Base-by-base conservation (phyloP, 768 basidiomycete genomes). In the Mycena galericulata region DNA sequence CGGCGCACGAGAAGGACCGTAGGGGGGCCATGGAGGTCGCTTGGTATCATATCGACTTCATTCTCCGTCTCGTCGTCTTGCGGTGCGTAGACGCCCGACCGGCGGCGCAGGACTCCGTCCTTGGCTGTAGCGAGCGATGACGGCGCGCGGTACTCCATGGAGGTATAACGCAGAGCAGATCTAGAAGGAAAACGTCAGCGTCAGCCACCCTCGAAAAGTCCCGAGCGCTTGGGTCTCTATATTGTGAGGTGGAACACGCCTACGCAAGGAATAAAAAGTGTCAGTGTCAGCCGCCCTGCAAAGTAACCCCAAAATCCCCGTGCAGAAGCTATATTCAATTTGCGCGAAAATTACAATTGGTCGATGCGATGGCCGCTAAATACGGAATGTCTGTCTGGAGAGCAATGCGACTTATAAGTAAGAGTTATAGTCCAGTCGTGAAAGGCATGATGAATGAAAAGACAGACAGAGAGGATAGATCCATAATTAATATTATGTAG, bases 101-200 rank as follows among this genome's bases (percentile, higher is more conserved):
- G 55, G 1, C 61, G 67, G n/a, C 67, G 61, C 26, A 68, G 34
- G 10, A 50, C 40, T 29, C 49, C 27, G 15, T 53, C 49, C 14
- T 36, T 36, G 40, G 41, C 24, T 12, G 60, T 24, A 15, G 40
- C 55, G 4, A 63, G 27, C 4, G 67, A 63, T 11, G 66, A 67
- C 4, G 67, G 62, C 14, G 56, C 62, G 34, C 62, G 67, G 57
- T 68, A 54, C 29, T 68, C 61, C 67, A 68, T 68, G 49, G 11
- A 7, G 41, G 45, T 20, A n/a, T 36, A 26, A 55, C 49, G 40
- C 51, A 29, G 46, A 30, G 2, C 26, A n/a, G 17, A 50, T n/a
- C n/a, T n/a, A n/a, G n/a, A n/a, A 4, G 27, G 24, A 10, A 45
- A 46, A 14, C 11, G 60, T 61, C 65, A 60, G 66, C 38, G 59